Evolutionary conservation across 2,329 filamentous ascomycete genomes (phyloP).

Genomic region (Ceratocystis destructans): DNA sequence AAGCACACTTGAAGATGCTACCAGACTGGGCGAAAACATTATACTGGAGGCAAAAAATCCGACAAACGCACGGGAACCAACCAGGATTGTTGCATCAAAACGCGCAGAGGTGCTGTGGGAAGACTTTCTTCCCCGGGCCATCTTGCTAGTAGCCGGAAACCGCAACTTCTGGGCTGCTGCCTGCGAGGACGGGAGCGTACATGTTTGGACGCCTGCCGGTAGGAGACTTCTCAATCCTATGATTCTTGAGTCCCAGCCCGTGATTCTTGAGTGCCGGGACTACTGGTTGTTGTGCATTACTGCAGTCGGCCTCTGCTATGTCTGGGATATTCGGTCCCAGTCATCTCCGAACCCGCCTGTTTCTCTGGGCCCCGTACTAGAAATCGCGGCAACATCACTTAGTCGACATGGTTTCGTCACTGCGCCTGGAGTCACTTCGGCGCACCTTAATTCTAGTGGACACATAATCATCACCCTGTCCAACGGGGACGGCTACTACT

Average conservation of each 20-base stretch:
- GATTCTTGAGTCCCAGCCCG: constrained; percentile 79
- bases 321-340: constrained; percentile 82
- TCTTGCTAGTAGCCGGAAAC: constrained; percentile 84
- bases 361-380: constrained; percentile 75
- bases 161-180: constrained; percentile 83
- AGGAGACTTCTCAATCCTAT: constrained; percentile 73
- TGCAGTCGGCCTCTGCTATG: constrained; percentile 74
- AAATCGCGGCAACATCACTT: constrained; percentile 68
- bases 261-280: constrained; percentile 80
- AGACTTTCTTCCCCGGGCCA: constrained; percentile 74
- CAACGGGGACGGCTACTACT: constrained; percentile 89
- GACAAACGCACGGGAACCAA: constrained; percentile 61
- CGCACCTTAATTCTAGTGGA: constrained; percentile 77
- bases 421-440: constrained; percentile 76
- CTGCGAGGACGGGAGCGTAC: constrained; percentile 82
- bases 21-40: constrained; percentile 52
- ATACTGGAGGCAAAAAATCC: constrained; percentile 86
- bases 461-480: constrained; percentile 79
- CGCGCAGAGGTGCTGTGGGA: constrained; percentile 78
- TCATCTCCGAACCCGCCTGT: constrained; percentile 78
- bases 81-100: constrained; percentile 68
- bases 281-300: constrained; percentile 86
- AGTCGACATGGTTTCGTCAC: constrained; percentile 60
- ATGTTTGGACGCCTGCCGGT: constrained; percentile 85
- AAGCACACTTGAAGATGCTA: constrained; percentile 44